Percentiles rank a stretch among this genome's conserved stretches.
phyloP scores from a whole-genome alignment of 2,329 filamentous ascomycete species.

The Tricladium varicosporioides region DNA sequence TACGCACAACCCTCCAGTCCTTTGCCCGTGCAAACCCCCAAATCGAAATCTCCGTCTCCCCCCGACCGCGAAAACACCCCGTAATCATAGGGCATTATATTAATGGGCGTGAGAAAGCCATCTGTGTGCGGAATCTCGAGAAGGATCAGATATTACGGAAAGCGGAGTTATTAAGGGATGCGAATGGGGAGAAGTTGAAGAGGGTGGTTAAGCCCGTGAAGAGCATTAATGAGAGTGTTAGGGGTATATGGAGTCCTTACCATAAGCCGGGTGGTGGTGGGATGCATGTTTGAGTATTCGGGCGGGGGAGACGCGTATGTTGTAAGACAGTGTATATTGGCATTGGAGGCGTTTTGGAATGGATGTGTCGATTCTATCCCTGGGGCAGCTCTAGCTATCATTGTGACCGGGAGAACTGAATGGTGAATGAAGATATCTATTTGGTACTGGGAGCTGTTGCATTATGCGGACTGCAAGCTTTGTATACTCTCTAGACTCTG shows the following conservation, averaged over 20 bases:
- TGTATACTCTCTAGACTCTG: no score
- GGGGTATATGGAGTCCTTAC: slow-evolving; percentile 70
- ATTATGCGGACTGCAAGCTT: no score
- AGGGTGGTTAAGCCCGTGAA: slow-evolving; percentile 61
- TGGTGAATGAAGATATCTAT: no score
- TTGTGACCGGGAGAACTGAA: no score
- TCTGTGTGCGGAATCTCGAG: slow-evolving; percentile 87
- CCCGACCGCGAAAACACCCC: slow-evolving; percentile 85
- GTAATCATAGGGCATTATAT: slow-evolving; percentile 88
- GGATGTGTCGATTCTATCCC: no score
- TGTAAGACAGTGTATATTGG: not conserved
- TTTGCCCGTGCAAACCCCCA: slow-evolving; percentile 83
- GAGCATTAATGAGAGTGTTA: slow-evolving; percentile 63
- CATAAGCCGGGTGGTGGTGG: slow-evolving; percentile 47
- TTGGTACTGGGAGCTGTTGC: no score
- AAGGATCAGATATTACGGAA: slow-evolving; percentile 79
- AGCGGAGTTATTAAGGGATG: slow-evolving; percentile 68
- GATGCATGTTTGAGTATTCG: slow-evolving; percentile 27
- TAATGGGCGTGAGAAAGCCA: slow-evolving; percentile 80
- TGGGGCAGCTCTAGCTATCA: no score
- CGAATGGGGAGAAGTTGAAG: slow-evolving; percentile 72
- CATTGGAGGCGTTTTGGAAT: no score
- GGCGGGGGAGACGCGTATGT: slow-evolving; percentile 22
- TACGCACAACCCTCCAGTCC: slow-evolving; percentile 69
- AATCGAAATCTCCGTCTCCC: slow-evolving; percentile 89